Evolutionary conservation across 441 rosid genomes (phyloP), one percentile per base, ranked within the genome.

Genomic region (Pelargonium citronellum): DNA sequence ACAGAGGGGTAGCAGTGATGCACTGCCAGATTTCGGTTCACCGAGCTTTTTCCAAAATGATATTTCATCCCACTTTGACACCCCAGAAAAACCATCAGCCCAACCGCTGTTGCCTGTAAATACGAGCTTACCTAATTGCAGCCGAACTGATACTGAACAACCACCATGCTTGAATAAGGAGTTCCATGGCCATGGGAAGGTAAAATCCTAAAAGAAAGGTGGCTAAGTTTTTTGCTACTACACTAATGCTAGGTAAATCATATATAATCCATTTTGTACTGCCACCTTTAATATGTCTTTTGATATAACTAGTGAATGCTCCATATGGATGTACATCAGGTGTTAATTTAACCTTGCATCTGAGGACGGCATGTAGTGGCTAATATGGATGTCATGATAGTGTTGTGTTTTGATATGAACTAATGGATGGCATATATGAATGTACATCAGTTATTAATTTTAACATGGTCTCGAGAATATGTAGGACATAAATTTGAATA

Each of bases 11-110:
- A 69, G 67, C 67, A 71, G 63, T 37, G 61, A 39, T 24, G 66
- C 67, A 66, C 73, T 66, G 64, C 79, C 83, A 20, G 78, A 76
- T 76, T 47, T 64, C 44, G 78, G 79, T 44, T 24, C 63, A 7
- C 74, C 74, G 19, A 64, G 63, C 75, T 63, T 37, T 63, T 81
- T 69, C 24, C 73, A 73, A 70, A 66, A 64, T 30, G 82, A 74
- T 43, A 63, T 78, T 61, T 66, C 85, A 22, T 41, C 67, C 1
- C 81, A 75, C 47, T 70, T 73, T 58, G 77, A 75, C 46, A 6
- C 73, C 34, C 73, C 69, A 11, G 75, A 73, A 19, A 71, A 66
- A 71, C 73, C 69, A 19, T 58, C 47, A 15, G 10, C 72, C 61
- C 83, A 79, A 30, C 71, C 74, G 7, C 69, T 39, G 27, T 30